phyloP scores from a whole-genome alignment of 768 basidiomycete genomes.

The Saitozyma sp. region DNA sequence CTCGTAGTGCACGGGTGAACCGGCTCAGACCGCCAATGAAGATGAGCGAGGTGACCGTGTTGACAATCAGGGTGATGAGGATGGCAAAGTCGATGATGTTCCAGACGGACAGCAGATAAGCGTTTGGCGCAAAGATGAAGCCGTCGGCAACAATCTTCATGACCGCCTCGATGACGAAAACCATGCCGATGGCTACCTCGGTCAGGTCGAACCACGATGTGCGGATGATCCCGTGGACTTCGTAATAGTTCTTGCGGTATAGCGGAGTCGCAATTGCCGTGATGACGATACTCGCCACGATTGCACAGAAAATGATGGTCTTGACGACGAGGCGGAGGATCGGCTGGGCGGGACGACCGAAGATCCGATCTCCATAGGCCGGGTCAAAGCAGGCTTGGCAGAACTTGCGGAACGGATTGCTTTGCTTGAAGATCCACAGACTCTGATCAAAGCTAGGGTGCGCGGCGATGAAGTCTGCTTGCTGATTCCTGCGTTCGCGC shows the following conservation, averaged over 20 bases:
- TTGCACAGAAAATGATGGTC: slow-evolving; percentile 68
- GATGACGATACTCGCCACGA: slow-evolving; percentile 77
- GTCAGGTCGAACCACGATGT: slow-evolving; percentile 84
- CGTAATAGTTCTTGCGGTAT: slow-evolving; percentile 74
- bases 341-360: slow-evolving; percentile 69
- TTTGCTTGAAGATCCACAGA: slow-evolving; percentile 85
- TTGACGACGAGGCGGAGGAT: slow-evolving; percentile 72
- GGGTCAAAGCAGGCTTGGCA: slow-evolving; percentile 84
- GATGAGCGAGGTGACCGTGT: slow-evolving; percentile 68
- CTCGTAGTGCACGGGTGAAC: slow-evolving; percentile 81
- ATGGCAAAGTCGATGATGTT: slow-evolving; percentile 86
- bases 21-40: slow-evolving; percentile 77
- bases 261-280: slow-evolving; percentile 79
- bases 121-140: slow-evolving; percentile 67
- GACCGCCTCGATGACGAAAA: slow-evolving; percentile 74
- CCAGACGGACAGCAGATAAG: slow-evolving; percentile 88
- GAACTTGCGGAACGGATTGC: slow-evolving; percentile 66
- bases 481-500: slow-evolving; percentile 71
- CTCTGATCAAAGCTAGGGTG: slow-evolving; percentile 88
- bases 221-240: slow-evolving; percentile 62
- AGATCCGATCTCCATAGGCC: slow-evolving; percentile 80
- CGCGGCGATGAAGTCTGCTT: slow-evolving; percentile 80
- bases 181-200: slow-evolving; percentile 69
- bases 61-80: slow-evolving; percentile 72
- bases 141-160: slow-evolving; percentile 94